Base-by-base conservation (phyloP, 2,329 filamentous ascomycete species). In the Paecilomyces dactylethromorphus region DNA sequence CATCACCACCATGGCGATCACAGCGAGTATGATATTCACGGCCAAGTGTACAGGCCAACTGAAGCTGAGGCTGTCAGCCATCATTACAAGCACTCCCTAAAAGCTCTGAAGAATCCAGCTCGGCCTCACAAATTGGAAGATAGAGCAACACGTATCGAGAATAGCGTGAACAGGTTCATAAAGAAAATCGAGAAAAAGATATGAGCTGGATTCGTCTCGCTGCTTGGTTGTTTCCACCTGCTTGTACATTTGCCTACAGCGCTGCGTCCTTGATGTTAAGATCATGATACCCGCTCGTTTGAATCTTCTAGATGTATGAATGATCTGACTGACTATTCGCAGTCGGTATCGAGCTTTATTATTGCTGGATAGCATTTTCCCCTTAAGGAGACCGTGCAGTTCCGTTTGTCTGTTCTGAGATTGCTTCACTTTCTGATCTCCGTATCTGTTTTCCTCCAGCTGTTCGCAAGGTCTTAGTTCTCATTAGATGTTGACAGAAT, bases 11-110 rank as follows among this genome's bases (percentile, higher is more conserved):
- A 64, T 50, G 60, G 56, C 60, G 71, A 63, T 50, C 59, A 56
- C 60, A 71, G 63, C 13, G 72, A 73, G 39, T 80, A 79, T 58
- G 73, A 76, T 60, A 66, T 80, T 10, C 79, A 81, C 64, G 73
- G 65, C 49, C 79, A 80, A 61, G 64, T 79, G 13, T 81, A 80
- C 59, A 67, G 74, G 54, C 78, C 78, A 1, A 79, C 78, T 0
- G 75, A 78, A 56, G 68, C 68, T 15, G 78, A 81, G 61, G 71
- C 71, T 12, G 64, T 64, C 4, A 69, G 69, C 1, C 70, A 74
- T 53, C 68, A 71, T 24, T 71, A 77, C 49, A 73, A 72, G 56
- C 63, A 71, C 54, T 66, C 70, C 7, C 68, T 73, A 22, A 66
- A 71, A 51, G 65, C 71, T 3, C 66, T 68, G 64, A 69, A 71